Conservation (phyloP, 441 rosid species). For the Daphne laureola region DNA sequence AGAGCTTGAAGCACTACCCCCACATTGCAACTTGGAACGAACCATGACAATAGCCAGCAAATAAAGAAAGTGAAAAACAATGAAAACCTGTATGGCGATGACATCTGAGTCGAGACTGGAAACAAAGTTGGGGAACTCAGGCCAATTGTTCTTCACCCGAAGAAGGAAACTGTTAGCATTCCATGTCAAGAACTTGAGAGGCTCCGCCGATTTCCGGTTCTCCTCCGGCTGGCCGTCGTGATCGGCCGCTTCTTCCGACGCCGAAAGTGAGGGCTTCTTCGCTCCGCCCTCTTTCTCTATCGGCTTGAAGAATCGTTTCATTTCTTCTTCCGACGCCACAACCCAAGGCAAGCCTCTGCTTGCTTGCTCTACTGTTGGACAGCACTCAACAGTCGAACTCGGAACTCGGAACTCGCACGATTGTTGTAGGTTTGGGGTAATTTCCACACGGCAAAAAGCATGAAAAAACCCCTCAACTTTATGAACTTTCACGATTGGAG, state of each 20-base stretch:
- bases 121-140: conserved; percentile 62
- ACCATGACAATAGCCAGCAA: neutral
- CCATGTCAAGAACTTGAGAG: conserved; percentile 83
- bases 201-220: conserved; percentile 40
- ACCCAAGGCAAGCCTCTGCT: too few relatives aligned
- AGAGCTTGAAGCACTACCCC: neutral
- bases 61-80: neutral
- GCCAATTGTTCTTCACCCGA: conserved; percentile 90
- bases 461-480: too few relatives aligned
- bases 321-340: conserved; percentile 13
- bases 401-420: too few relatives aligned
- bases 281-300: conserved; percentile 68
- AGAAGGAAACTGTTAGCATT: conserved; percentile 95
- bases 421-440: too few relatives aligned
- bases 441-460: too few relatives aligned
- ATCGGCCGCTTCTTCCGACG: conserved; percentile 21
- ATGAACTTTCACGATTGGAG: too few relatives aligned
- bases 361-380: too few relatives aligned
- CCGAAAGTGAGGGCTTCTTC: conserved; percentile 55
- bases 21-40: neutral
- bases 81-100: conserved; percentile 71
- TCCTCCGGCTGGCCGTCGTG: conserved; percentile 15
- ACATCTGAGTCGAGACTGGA: conserved; percentile 69
- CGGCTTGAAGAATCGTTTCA: conserved; percentile 95
- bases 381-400: too few relatives aligned